Conservation (phyloP, 495 filamentous ascomycete species). For the Penicillium bovifimosum region DNA sequence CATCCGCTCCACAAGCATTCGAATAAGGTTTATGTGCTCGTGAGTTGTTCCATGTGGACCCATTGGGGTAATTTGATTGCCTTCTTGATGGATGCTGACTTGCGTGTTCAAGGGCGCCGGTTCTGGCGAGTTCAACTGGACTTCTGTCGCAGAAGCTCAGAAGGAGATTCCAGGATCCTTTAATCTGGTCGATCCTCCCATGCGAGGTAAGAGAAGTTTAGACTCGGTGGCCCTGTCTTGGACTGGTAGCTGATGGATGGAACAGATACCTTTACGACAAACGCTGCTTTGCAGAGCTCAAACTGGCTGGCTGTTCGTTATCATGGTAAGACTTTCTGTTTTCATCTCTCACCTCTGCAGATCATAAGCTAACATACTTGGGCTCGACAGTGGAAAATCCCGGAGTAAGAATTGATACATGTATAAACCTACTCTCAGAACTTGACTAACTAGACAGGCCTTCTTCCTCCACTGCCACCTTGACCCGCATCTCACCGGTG, state of each 20-base stretch:
- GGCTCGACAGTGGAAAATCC: neutral
- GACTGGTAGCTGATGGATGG: neutral
- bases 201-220: constrained; percentile 25
- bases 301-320: constrained; percentile 4
- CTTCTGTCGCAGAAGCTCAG: constrained; percentile 38
- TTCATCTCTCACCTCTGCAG: no score
- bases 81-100: neutral
- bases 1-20: constrained; percentile 52
- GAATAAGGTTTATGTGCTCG: constrained; percentile 41
- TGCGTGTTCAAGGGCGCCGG: constrained; percentile 23
- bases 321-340: neutral
- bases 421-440: neutral
- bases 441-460: neutral
- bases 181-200: constrained; percentile 38
- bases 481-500: constrained; percentile 1
- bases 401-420: neutral
- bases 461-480: constrained; percentile 5
- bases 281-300: neutral
- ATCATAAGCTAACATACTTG: neutral
- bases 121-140: constrained; percentile 35
- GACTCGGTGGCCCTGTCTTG: neutral
- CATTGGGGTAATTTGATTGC: neutral
- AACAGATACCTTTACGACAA: constrained; percentile 1
- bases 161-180: constrained; percentile 34
- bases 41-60: neutral